Evolutionary conservation across 2,329 filamentous ascomycete species (phyloP).

Genomic region (Xylariaceae sp.): DNA sequence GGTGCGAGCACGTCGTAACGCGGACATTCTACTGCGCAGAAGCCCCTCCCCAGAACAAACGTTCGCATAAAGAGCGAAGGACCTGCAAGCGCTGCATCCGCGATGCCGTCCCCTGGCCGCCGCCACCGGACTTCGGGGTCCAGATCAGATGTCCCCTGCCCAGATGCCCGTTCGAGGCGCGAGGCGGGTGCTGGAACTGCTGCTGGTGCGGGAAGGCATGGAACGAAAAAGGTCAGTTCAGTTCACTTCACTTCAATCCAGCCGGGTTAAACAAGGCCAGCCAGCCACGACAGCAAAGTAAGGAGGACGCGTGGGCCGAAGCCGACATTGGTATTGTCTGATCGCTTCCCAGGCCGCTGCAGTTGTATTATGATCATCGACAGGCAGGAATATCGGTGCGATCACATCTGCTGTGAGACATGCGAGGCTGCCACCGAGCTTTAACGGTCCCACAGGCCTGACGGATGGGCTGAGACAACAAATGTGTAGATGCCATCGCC

Average conservation of each 20-base stretch:
- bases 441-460: slow-evolving; percentile 5
- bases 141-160: slow-evolving; percentile 43
- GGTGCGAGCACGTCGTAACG: slow-evolving; percentile 49
- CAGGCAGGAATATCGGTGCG: slow-evolving; percentile 46
- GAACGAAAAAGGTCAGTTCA: slow-evolving; percentile 40
- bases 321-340: slow-evolving; percentile 9
- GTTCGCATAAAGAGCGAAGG: slow-evolving; percentile 30
- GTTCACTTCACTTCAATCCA: neutral
- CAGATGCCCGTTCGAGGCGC: slow-evolving; percentile 47
- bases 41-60: slow-evolving; percentile 32
- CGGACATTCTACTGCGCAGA: slow-evolving; percentile 43
- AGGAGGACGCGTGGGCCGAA: neutral
- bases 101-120: slow-evolving; percentile 45
- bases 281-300: neutral
- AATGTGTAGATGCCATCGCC: neutral
- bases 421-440: slow-evolving; percentile 42
- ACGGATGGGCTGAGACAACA: neutral
- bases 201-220: slow-evolving; percentile 54
- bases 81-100: slow-evolving; percentile 43
- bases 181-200: slow-evolving; percentile 51
- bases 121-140: slow-evolving; percentile 41
- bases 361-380: slow-evolving; percentile 51
- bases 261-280: neutral
- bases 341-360: slow-evolving; percentile 39
- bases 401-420: slow-evolving; percentile 51